phyloP scores from a whole-genome alignment of 495 filamentous ascomycete genomes.

The Cenococcum geophilum region DNA sequence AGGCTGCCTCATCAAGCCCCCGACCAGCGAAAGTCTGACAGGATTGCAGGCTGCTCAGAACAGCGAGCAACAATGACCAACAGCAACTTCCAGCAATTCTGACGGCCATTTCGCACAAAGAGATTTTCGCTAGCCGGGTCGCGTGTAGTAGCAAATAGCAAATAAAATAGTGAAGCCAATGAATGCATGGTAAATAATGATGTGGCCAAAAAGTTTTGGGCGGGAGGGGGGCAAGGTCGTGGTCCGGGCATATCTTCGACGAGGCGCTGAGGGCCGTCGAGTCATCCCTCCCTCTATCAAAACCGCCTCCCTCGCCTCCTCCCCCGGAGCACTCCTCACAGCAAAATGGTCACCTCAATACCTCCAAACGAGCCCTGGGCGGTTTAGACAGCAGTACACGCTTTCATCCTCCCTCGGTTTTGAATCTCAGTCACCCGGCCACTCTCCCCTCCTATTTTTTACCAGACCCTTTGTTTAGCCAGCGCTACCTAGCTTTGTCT shows the following conservation, averaged over 20 bases:
- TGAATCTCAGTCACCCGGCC: constrained; percentile 10
- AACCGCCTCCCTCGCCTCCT: constrained; percentile 7
- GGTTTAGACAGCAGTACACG: constrained; percentile 5
- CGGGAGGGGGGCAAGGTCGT: neutral
- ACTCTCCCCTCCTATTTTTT: constrained; percentile 15
- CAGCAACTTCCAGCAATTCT: too few species aligned
- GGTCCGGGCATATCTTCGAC: neutral
- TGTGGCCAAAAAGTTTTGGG: neutral
- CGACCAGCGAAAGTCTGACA: neutral
- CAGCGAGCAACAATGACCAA: too few species aligned
- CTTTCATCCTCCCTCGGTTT: constrained; percentile 10
- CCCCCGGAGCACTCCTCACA: neutral
- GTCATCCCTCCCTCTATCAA: constrained; percentile 8
- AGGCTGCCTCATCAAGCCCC: neutral
- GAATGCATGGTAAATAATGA: neutral
- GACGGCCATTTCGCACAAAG: too few species aligned
- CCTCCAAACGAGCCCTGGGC: constrained; percentile 15
- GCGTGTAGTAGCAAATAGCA: neutral
- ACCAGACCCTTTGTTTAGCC: constrained; percentile 14
- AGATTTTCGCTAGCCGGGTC: neutral
- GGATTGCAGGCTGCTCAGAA: too few species aligned
- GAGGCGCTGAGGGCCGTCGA: constrained; percentile 3
- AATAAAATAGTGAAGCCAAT: neutral
- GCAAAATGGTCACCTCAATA: constrained; percentile 25
- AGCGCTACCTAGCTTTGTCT: constrained; percentile 25